phyloP scores from a whole-genome alignment of 192 early-diverging fungal species.

The Backusella psychrophila region DNA sequence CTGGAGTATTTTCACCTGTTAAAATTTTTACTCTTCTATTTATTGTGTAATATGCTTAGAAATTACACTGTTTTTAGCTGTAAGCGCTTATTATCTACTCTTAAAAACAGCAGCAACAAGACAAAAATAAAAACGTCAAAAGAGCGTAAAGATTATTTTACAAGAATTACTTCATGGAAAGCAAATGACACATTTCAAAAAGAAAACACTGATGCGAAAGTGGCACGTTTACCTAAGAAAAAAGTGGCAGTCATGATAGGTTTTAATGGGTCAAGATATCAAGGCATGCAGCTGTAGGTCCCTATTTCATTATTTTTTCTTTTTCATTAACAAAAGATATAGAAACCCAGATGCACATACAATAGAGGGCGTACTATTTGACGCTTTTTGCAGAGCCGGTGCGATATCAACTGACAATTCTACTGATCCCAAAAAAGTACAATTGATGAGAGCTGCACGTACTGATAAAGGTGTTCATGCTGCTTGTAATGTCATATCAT shows the following conservation, averaged over 20 bases:
- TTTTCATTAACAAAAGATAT: neutral
- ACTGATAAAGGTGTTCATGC: conserved; percentile 99
- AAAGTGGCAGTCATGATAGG: conserved; percentile 89
- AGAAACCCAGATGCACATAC: conserved; percentile 79
- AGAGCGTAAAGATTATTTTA: conserved; percentile 26
- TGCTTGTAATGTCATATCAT: conserved; percentile 89
- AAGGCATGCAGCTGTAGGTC: conserved; percentile 92
- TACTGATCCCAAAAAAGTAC: conserved; percentile 73
- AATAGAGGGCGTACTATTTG: conserved; percentile 91
- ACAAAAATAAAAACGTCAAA: conserved; percentile 15
- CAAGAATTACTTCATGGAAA: conserved; percentile 17
- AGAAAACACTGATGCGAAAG: conserved; percentile 9
- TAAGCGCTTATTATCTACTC: neutral
- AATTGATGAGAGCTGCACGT: conserved; percentile 87
- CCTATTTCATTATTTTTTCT: neutral
- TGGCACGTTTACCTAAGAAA: conserved; percentile 64
- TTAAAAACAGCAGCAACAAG: neutral
- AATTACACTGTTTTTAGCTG: neutral
- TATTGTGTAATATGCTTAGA: neutral
- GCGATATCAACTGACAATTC: conserved; percentile 88
- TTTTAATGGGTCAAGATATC: conserved; percentile 93
- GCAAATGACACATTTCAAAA: conserved; percentile 24
- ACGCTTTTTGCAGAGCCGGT: conserved; percentile 77
- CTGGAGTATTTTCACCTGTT: neutral
- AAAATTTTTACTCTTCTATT: neutral